Percentiles rank a stretch among this genome's conserved stretches.
These are phyloP conservation scores for Pleurotus djamor DNA, from an alignment of 768 basidiomycete species.

Conservation along the genomic window DNA sequence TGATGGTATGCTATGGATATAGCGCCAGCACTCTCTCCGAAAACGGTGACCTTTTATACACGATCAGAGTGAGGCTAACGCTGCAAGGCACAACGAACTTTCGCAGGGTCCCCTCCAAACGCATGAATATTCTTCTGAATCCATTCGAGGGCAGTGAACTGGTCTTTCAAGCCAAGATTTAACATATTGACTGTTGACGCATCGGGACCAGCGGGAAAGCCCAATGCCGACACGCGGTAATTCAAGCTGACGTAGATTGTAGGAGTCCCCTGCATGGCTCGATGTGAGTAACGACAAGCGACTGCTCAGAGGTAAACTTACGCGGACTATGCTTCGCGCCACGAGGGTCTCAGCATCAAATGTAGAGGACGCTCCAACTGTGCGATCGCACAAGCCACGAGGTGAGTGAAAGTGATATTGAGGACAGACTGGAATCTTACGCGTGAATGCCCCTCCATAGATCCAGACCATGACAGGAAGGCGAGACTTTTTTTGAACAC, in stretches of 20 bases:
- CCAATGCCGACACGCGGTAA: slow-evolving; percentile 35
- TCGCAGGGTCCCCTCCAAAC: slow-evolving; percentile 36
- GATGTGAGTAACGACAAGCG: neutral
- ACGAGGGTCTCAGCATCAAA: slow-evolving; percentile 28
- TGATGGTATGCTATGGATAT: slow-evolving; percentile 35
- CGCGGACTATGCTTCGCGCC: slow-evolving; percentile 18
- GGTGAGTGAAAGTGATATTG: neutral
- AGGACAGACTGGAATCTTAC: neutral
- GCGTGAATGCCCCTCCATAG: slow-evolving; percentile 13
- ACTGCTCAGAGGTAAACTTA: slow-evolving; percentile 4
- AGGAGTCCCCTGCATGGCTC: slow-evolving; percentile 25
- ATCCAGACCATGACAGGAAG: slow-evolving; percentile 44
- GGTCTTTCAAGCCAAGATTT: too few species aligned
- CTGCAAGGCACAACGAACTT: slow-evolving; percentile 19
- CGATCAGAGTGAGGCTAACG: neutral
- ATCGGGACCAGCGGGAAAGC: too few species aligned
- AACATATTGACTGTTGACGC: too few species aligned
- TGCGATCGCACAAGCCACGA: neutral
- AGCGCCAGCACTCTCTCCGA: slow-evolving; percentile 47
- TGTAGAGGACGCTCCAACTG: slow-evolving; percentile 9
- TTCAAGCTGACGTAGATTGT: slow-evolving; percentile 46
- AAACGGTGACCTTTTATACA: slow-evolving; percentile 33
- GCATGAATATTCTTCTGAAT: too few species aligned
- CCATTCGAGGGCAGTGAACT: too few species aligned
- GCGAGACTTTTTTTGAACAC: slow-evolving; percentile 8